Evolutionary conservation across 306 rosid species (phyloP), one percentile per base, ranked within the genome.

Genomic region (Cucurbita ficifolia): DNA sequence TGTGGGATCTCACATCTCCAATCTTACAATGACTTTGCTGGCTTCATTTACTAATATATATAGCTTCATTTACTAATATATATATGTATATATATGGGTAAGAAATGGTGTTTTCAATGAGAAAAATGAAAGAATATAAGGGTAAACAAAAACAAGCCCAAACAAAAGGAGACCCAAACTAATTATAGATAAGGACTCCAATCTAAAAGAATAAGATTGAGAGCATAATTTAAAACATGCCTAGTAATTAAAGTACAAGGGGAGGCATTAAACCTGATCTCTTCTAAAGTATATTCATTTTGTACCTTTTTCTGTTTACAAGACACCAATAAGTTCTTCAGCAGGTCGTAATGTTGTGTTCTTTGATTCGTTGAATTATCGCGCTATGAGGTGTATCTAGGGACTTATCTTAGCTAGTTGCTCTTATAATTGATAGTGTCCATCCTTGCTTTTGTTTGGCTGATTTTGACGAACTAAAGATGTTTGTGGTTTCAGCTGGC

Each of bases 401-500:
- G 22, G 38, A 48, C 39, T 45, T 21, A 6, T 21, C 3, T 67
- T 13, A 7, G 57, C 22, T 0, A 13, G 19, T 45, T 68, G 6
- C 40, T 69, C 5, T 48, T 21, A 42, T 69, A 22, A 46, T 46
- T 14, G 52, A 18, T 3, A 46, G 42, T 24, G 0, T 69, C 8
- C 73, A 24, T 68, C 0, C 8, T 69, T 14, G 48, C 14, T 21
- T 68, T 45, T 46, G 61, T 38, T 33, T 72, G 56, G n/a, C 16
- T 16, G 53, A 70, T 40, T 29, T 35, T 51, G 72, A 21, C n/a
- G 69, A 40, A 79, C 76, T 78, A 60, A 60, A 76, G 33, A 42
- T 64, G 42, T 75, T 76, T 74, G 36, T 50, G 43, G 85, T 79
- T 69, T 70, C 87, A 93, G 99, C 72, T 86, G 78, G 89, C 92